Conservation (phyloP, 208 protist genomes). For the Trypanosoma conorhini region DNA sequence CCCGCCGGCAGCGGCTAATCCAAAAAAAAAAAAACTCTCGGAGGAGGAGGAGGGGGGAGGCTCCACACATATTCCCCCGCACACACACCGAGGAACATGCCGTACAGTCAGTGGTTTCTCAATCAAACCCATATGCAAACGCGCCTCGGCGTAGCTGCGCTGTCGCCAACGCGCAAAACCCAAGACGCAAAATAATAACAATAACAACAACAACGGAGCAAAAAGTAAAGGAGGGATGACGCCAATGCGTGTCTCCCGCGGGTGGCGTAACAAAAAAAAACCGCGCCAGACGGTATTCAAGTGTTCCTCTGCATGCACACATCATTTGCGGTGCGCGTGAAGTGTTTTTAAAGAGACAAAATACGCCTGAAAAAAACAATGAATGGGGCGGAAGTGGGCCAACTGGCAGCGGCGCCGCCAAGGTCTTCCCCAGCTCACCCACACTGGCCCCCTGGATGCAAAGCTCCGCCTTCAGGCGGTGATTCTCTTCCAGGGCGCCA, state of each 20-base stretch:
- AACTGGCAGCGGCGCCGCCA: neutral
- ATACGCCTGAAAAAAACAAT: neutral
- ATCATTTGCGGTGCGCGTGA: neutral
- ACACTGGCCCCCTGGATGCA: neutral
- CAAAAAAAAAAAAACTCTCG: too few species aligned
- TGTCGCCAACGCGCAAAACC: too few species aligned
- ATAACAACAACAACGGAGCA: too few species aligned
- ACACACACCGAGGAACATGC: too few species aligned
- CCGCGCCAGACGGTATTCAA: neutral
- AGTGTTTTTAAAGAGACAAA: neutral
- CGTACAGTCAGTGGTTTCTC: too few species aligned
- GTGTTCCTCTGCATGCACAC: neutral
- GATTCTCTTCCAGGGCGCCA: neutral
- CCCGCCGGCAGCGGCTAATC: too few species aligned
- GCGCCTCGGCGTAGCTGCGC: too few species aligned
- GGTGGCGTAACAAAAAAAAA: neutral
- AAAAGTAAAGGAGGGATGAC: neutral
- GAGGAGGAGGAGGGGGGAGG: too few species aligned
- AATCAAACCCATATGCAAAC: too few species aligned
- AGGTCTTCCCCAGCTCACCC: neutral
- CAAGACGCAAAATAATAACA: too few species aligned
- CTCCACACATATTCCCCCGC: too few species aligned
- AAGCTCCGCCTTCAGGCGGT: neutral
- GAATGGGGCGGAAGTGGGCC: neutral
- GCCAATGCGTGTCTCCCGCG: neutral